These are phyloP conservation scores for Penicillium riverlandense DNA, from an alignment of 495 filamentous ascomycete genomes.

Conservation along the genomic window DNA sequence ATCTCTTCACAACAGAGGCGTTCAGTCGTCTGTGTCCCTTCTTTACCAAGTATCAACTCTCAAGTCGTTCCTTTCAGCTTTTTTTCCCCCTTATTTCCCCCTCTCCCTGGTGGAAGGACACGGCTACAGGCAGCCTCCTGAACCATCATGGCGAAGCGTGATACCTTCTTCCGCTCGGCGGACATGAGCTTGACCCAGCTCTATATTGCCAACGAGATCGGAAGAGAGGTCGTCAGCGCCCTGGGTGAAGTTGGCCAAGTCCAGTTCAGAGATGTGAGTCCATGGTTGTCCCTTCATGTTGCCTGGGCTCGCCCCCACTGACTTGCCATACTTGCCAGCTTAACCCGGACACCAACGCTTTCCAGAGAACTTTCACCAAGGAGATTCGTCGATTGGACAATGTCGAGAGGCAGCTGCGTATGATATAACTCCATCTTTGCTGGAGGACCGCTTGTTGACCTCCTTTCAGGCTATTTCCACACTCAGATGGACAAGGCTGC, in stretches of 20 bases:
- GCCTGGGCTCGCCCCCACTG: neutral
- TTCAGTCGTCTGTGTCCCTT: neutral
- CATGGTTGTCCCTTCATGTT: conserved; percentile 4
- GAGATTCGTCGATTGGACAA: conserved; percentile 96
- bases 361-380: conserved; percentile 94
- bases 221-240: conserved; percentile 93
- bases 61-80: neutral
- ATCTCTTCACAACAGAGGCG: neutral
- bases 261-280: conserved; percentile 89
- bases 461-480: conserved; percentile 69
- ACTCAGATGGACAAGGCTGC: conserved; percentile 87
- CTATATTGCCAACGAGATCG: conserved; percentile 97
- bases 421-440: conserved; percentile 15
- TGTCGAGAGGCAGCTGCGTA: conserved; percentile 94
- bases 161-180: conserved; percentile 98
- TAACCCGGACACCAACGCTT: conserved; percentile 85
- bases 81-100: conserved; percentile 5
- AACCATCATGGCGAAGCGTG: conserved; percentile 51
- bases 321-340: conserved; percentile 40
- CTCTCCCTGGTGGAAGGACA: conserved; percentile 16
- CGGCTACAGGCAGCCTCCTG: conserved; percentile 20
- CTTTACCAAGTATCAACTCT: neutral
- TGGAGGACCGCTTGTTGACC: conserved; percentile 1
- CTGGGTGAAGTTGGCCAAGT: conserved; percentile 92
- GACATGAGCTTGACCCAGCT: conserved; percentile 99